Evolutionary conservation across 106 monocot genomes (phyloP), one percentile per base, ranked within the genome.

Genomic region (Phalaenopsis equestris): DNA sequence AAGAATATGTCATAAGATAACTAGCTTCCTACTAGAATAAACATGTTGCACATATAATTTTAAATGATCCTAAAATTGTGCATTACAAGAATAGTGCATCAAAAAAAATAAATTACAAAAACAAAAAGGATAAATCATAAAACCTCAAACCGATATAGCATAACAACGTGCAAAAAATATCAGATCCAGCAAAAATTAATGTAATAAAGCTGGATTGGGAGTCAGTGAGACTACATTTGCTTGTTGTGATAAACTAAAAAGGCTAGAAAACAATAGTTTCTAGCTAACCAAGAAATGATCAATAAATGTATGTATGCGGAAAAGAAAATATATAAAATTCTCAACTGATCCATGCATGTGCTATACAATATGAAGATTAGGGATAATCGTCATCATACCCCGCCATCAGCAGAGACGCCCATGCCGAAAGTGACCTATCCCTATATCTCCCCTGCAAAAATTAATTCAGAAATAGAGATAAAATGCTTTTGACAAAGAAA

Each of bases 321-420:
- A 12, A 52, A 52, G 52, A 52, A 10, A 52, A 1, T 10, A 10
- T 72, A 72, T 36, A 72, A 74, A 74, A 74, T n/a, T 74, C 6
- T 14, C 3, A 43, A 45, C 42, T 14, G 42, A 74, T 74, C 3
- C 74, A 42, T 41, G 15, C 16, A 72, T 72, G 38, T 72, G 41
- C 14, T 72, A 8, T 12, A 38, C 12, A 70, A 70, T 36, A 74
- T 15, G 9, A 19, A 74, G 43, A 74, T 16, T 3, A 4, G 47
- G 24, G 9, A 76, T 24, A 16, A 49, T 11, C 48, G 18, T 75
- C 43, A 75, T 24, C 74, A 76, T 76, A 76, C 76, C 76, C 76
- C 76, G 18, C 76, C 76, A 76, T 76, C 76, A 76, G 76, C 76
- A 49, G 52, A 76, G 76, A 49, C 47, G 0, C 49, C 76, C 76